Conservation (phyloP, 73 alveolate genomes). For the Vitrella brassicaformis region DNA sequence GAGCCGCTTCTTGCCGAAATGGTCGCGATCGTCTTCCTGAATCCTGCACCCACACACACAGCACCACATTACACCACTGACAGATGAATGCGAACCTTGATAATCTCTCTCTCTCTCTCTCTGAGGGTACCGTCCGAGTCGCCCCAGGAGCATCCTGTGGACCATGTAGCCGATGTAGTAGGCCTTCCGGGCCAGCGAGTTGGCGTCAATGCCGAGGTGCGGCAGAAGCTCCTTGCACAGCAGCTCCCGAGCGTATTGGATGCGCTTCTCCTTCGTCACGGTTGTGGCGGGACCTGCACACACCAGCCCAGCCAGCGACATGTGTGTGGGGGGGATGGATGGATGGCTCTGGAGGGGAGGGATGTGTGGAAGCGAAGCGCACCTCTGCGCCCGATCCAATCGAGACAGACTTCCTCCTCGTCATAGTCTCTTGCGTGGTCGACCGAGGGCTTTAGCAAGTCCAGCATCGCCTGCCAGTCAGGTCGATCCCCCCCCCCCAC, state of each 20-base stretch:
- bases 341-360: too few relatives aligned
- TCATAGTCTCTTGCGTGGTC: too few relatives aligned
- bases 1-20: conserved; percentile 98
- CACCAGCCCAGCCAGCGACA: too few relatives aligned
- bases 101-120: too few relatives aligned
- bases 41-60: conserved; percentile 92
- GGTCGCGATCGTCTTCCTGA: conserved; percentile 98
- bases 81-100: neutral
- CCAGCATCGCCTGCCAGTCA: neutral
- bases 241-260: conserved; percentile 66
- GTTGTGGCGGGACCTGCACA: too few relatives aligned
- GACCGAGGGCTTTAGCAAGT: neutral
- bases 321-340: too few relatives aligned
- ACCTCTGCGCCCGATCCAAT: conserved; percentile 87
- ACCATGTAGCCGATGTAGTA: conserved; percentile 98
- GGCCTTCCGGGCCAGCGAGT: conserved; percentile 65
- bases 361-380: too few relatives aligned
- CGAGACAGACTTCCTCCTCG: conserved; percentile 78
- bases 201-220: conserved; percentile 63
- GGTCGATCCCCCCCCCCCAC: neutral
- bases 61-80: neutral
- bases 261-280: conserved; percentile 10
- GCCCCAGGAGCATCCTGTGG: conserved; percentile 46
- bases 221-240: conserved; percentile 89
- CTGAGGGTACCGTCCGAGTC: neutral